Conservation (phyloP, 2,329 filamentous ascomycete species). For the Cladosporium sphaerospermum region DNA sequence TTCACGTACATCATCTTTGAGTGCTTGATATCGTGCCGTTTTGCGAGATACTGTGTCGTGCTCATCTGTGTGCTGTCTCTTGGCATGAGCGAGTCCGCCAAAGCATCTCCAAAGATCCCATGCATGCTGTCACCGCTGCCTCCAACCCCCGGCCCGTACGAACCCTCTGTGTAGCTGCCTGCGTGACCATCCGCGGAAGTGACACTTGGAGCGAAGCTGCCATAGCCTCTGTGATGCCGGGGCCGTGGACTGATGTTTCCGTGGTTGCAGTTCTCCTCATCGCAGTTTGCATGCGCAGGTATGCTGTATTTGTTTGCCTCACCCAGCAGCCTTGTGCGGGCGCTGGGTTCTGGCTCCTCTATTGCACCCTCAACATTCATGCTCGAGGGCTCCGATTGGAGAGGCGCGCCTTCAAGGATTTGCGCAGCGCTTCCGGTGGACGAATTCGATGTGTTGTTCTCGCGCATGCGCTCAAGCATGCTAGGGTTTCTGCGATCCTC, state of each 20-base stretch:
- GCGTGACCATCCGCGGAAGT: conserved; percentile 35
- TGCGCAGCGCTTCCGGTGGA: conserved; percentile 26
- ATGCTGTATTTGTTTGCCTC: conserved; percentile 25
- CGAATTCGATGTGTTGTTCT: conserved; percentile 18
- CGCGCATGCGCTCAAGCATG: no score
- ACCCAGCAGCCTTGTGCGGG: conserved; percentile 34
- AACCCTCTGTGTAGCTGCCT: conserved; percentile 30
- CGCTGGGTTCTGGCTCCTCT: conserved; percentile 26
- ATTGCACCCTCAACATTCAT: conserved; percentile 19
- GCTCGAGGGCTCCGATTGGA: conserved; percentile 24
- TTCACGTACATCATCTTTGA: conserved; percentile 62
- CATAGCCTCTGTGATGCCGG: conserved; percentile 45
- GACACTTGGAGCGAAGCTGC: conserved; percentile 33
- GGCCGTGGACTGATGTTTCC: conserved; percentile 70
- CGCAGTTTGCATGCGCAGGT: conserved; percentile 22
- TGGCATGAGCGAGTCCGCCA: conserved; percentile 39
- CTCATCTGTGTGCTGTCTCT: conserved; percentile 60
- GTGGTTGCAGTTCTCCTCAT: conserved; percentile 53
- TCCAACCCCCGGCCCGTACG: conserved; percentile 22
- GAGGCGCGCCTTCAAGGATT: conserved; percentile 26
- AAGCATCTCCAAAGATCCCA: conserved; percentile 36
- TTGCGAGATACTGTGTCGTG: conserved; percentile 65
- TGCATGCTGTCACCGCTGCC: conserved; percentile 29
- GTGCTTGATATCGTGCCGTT: conserved; percentile 67
- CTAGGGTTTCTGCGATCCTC: conserved; percentile 30